phyloP scores from a whole-genome alignment of 139 green algal species.

The Yamagishiella unicocca region DNA sequence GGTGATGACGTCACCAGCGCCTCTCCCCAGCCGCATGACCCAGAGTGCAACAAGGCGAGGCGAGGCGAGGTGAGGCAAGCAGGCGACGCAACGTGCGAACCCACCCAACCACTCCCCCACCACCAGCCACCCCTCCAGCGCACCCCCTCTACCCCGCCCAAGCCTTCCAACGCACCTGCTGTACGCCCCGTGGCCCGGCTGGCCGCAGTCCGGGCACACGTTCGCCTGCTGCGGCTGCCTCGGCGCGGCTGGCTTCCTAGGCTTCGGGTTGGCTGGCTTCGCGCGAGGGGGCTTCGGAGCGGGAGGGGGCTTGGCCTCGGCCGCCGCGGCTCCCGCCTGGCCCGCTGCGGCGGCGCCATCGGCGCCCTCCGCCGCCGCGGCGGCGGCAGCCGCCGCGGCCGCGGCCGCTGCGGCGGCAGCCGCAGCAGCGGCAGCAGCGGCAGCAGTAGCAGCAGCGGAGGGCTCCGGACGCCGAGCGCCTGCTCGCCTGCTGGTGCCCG shows the following conservation, averaged over 20 bases:
- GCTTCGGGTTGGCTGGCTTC: conserved; percentile 24
- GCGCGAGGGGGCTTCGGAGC: not conserved
- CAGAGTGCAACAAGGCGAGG: no score
- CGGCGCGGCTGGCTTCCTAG: conserved; percentile 39
- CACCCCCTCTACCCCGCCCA: not conserved
- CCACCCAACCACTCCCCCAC: not conserved
- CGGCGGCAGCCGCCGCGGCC: not conserved
- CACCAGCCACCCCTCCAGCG: no score
- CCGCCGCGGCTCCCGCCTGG: not conserved
- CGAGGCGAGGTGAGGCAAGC: no score
- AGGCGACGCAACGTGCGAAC: no score
- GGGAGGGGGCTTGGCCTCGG: not conserved
- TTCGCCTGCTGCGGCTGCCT: conserved; percentile 41
- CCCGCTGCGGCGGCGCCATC: not conserved
- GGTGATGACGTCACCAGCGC: no score
- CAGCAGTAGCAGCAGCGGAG: not conserved
- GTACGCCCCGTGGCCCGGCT: conserved; percentile 34
- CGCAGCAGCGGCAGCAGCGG: not conserved
- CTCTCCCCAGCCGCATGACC: no score
- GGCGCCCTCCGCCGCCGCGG: not conserved
- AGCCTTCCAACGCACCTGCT: not conserved
- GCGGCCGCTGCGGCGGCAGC: not conserved
- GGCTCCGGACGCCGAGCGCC: conserved; percentile 18
- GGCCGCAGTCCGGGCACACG: conserved; percentile 44
- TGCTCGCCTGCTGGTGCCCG: conserved; percentile 20